A percentile compares a stretch with the other conserved stretches of the same genome.
phyloP scores from a whole-genome alignment of 2,329 filamentous ascomycete species.

The Phialemonium atrogriseum region DNA sequence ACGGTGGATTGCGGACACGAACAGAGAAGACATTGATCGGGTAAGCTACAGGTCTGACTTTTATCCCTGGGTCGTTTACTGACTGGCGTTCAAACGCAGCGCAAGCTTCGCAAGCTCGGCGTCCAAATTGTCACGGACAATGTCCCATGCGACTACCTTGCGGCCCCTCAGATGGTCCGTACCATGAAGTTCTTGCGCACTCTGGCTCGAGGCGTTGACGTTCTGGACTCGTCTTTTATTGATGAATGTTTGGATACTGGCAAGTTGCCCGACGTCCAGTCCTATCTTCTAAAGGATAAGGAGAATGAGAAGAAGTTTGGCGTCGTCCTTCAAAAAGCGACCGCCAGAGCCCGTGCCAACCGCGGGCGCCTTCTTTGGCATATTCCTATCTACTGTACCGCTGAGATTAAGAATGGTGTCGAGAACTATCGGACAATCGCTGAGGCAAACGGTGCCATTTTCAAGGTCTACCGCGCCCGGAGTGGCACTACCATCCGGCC shows the following conservation, averaged over 20 bases:
- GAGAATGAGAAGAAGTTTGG: conserved; percentile 64
- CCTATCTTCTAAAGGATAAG: conserved; percentile 62
- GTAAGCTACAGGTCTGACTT: conserved; percentile 39
- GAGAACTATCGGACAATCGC: conserved; percentile 83
- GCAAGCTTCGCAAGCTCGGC: conserved; percentile 73
- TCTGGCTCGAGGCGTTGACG: conserved; percentile 68
- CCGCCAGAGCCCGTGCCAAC: conserved; percentile 66
- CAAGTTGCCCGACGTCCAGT: conserved; percentile 52
- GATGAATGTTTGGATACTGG: conserved; percentile 66
- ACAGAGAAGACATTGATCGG: conserved; percentile 72
- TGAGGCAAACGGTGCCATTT: conserved; percentile 79
- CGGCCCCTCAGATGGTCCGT: conserved; percentile 76
- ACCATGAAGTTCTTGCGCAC: conserved; percentile 92
- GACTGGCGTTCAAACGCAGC: conserved; percentile 42
- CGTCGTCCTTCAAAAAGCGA: conserved; percentile 59
- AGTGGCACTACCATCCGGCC: conserved; percentile 59
- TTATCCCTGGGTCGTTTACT: conserved; percentile 8
- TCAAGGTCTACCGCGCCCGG: conserved; percentile 67
- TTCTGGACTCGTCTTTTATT: conserved; percentile 73
- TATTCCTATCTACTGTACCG: conserved; percentile 77
- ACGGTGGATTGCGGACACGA: conserved; percentile 66
- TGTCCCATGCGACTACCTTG: conserved; percentile 72
- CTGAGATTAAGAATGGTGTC: conserved; percentile 68
- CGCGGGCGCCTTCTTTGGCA: conserved; percentile 66
- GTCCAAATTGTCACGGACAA: conserved; percentile 73